Evolutionary conservation across 1,139 yeast genomes (phyloP), one percentile per base, ranked within the genome.

Genomic region (Lodderomyces elongisporus): DNA sequence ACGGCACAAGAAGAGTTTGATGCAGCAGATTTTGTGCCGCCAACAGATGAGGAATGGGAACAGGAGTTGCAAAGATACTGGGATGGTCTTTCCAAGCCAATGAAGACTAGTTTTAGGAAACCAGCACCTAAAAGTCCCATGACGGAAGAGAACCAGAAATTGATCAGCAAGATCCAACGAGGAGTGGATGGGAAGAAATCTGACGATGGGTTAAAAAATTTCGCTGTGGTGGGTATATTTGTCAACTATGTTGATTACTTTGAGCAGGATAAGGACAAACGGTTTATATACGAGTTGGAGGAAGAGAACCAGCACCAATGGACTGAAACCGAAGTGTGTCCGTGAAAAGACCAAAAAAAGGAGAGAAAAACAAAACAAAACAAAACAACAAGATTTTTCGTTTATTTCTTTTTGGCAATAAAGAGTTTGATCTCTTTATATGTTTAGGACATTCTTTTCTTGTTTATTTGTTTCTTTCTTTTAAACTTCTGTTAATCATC

Each of bases 111-210:
- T 17, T 85, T 81, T 55, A 71, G 84, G 37, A 79, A 77, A 45
- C 95, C 95, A 1, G 57, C 70, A 1, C 95, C 95, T 1, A 80
- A 81, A 15, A 60, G 77, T 2, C 58, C 61, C 16, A 52, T 85
- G 52, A 70, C 74, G n/a, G 67, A 65, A n/a, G 79, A 74, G 24
- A 73, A 72, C 37, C 66, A 67, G 27, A 74, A 74, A 48, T 53
- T 65, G 38, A 60, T 85, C 28, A 94, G 85, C 54, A 74, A 83
- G 35, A 80, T 85, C 33, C 67, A 75, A 32, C 69, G 95, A 44
- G 93, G 95, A 4, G 95, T 85, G 10, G 95, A 85, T 55, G 95
- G 95, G 6, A 71, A 79, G 33, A 74, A 79, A 48, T 85, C 77
- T 33, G 78, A 58, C 18, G 71, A 73, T 23, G 95, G 93, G 1